phyloP scores from a whole-genome alignment of 495 filamentous ascomycete species.

The Extremus antarcticus region DNA sequence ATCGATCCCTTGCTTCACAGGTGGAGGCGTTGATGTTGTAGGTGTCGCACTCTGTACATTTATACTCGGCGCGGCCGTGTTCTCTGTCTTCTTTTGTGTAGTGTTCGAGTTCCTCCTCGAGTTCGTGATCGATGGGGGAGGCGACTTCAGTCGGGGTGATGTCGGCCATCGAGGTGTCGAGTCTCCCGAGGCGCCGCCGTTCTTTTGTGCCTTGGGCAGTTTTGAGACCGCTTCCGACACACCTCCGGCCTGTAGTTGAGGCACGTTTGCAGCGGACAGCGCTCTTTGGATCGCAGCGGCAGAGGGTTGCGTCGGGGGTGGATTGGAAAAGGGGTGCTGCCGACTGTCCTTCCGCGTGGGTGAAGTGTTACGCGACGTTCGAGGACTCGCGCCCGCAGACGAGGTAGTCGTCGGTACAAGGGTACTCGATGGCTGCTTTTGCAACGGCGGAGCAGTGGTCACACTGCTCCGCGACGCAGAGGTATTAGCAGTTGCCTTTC shows the following conservation, averaged over 20 bases:
- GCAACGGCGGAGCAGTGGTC: conserved; percentile 4
- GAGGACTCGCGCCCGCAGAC: conserved; percentile 25
- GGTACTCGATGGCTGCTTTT: conserved; percentile 15
- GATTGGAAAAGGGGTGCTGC: conserved; percentile 34
- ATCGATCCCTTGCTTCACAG: conserved; percentile 40
- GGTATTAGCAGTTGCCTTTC: conserved; percentile 4
- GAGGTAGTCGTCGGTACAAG: conserved; percentile 18
- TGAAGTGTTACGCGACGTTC: conserved; percentile 29
- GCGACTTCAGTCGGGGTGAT: conserved; percentile 56
- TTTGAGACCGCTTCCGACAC: conserved; percentile 45
- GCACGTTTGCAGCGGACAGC: conserved; percentile 52
- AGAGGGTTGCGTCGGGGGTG: conserved; percentile 41
- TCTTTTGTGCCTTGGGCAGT: conserved; percentile 47
- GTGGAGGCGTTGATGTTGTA: conserved; percentile 35
- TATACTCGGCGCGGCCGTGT: conserved; percentile 35
- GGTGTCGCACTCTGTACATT: conserved; percentile 45
- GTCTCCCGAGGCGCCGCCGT: conserved; percentile 33
- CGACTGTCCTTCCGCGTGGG: conserved; percentile 47
- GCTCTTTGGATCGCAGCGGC: conserved; percentile 52
- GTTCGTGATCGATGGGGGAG: conserved; percentile 42
- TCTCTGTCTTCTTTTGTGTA: conserved; percentile 29
- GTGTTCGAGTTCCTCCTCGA: conserved; percentile 21
- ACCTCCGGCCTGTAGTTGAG: conserved; percentile 44
- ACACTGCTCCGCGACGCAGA: conserved; percentile 8
- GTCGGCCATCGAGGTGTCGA: conserved; percentile 57